Base-by-base conservation (phyloP, 179 eudicot species). In the Silene noctiflora region DNA sequence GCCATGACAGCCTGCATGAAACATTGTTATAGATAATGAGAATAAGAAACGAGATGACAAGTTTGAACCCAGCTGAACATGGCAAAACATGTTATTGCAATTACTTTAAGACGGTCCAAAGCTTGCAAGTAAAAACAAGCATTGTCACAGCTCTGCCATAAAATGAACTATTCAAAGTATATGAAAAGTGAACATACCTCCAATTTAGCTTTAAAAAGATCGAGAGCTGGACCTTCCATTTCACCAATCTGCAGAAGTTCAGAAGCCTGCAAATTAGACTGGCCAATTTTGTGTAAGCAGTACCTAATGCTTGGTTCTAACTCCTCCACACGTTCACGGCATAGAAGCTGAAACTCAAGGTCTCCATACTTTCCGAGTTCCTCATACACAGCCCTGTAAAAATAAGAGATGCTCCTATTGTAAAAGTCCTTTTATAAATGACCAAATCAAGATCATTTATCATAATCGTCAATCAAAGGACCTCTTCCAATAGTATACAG, bases 331-430 rank as follows among this genome's bases (percentile, higher is more conserved):
- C 96, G 96, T 76, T 94, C 97, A 75, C 96, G 91, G 69, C 98
- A 92, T 73, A 94, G 81, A 64, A 92, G 80, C 78, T 92, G 97
- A 85, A 87, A 89, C 79, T 93, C 97, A 29, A 92, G 86, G 78
- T 92, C 98, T 76, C 97, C 98, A 78, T 94, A 94, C 84, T 94
- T 94, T 70, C 98, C 98, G 67, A 95, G 96, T 83, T 95, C 98
- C 86, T 95, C 97, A 78, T 95, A 93, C 33, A 95, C 99, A 84
- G 97, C 97, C 88, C 99, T 95, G 77, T 65, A 69, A 75, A 53
- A 35, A 35, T 25, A 17, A 55, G 64, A 16, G 58, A 17, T 33
- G 44, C 20, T 39, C 72, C 14, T 55, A 70, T 13, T 25, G 31
- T 48, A 3, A 19, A 10, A 76, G 68, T 62, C 68, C 21, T 58